Conservation (phyloP, 2,329 filamentous ascomycete genomes). For the Ophiocordyceps australis region DNA sequence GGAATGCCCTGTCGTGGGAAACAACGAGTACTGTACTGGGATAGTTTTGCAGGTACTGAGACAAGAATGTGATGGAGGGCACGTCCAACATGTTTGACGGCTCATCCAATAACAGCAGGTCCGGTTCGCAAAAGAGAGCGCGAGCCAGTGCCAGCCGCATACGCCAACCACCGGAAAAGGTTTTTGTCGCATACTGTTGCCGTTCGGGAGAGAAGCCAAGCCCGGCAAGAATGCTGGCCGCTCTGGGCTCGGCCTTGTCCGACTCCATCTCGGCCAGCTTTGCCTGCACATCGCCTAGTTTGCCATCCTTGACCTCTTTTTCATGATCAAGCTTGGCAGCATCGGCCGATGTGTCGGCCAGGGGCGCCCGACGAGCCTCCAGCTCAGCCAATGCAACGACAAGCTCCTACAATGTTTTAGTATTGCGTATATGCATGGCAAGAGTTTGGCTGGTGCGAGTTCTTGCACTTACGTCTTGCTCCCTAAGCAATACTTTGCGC, state of each 20-base stretch:
- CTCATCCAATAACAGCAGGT: slow-evolving; percentile 90
- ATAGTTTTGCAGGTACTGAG: slow-evolving; percentile 85
- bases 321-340: slow-evolving; percentile 72
- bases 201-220: slow-evolving; percentile 89
- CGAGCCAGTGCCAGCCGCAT: slow-evolving; percentile 92
- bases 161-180: slow-evolving; percentile 98
- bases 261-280: slow-evolving; percentile 98
- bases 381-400: slow-evolving; percentile 55
- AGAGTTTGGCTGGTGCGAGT: too few relatives aligned
- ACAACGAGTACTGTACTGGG: slow-evolving; percentile 92
- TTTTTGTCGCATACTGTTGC: slow-evolving; percentile 86
- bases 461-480: slow-evolving; percentile 65
- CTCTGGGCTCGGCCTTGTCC: slow-evolving; percentile 90
- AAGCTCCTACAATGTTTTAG: slow-evolving; percentile 67
- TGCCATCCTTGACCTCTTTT: slow-evolving; percentile 76
- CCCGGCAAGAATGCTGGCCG: slow-evolving; percentile 90
- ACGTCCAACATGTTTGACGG: slow-evolving; percentile 99
- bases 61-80: slow-evolving; percentile 96
- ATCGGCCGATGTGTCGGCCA: slow-evolving; percentile 87
- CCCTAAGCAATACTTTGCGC: slow-evolving; percentile 83
- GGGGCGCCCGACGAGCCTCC: slow-evolving; percentile 55
- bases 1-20: slow-evolving; percentile 95
- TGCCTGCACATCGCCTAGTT: slow-evolving; percentile 74
- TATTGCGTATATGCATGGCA: too few relatives aligned
- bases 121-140: slow-evolving; percentile 94